phyloP scores from a whole-genome alignment of 805 yeast genomes.

The Pichia exigua region DNA sequence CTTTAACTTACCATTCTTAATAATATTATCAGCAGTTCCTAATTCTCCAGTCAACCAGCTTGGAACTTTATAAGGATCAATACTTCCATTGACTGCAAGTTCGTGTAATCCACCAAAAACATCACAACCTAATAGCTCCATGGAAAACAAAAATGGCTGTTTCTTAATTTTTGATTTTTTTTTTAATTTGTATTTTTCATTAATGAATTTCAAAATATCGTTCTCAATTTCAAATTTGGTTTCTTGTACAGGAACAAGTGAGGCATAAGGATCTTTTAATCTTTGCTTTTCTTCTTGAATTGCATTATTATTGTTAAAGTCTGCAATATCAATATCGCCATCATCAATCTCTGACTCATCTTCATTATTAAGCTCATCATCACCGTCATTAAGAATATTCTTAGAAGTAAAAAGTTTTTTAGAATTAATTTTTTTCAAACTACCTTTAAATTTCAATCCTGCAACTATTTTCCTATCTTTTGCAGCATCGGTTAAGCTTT shows the following conservation, averaged over 20 bases:
- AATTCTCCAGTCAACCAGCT: conserved; percentile 77
- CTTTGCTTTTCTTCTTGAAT: conserved; percentile 9
- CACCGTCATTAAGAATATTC: not conserved
- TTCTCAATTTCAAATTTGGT: conserved; percentile 35
- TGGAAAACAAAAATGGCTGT: conserved; percentile 14
- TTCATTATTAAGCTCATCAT: not conserved
- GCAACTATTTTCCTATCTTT: conserved; percentile 36
- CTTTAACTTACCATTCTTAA: conserved; percentile 31
- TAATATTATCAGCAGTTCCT: conserved; percentile 42
- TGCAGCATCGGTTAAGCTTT: conserved; percentile 1
- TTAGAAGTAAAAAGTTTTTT: not conserved
- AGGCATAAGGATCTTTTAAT: conserved; percentile 33
- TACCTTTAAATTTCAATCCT: conserved; percentile 56
- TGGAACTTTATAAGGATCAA: conserved; percentile 55
- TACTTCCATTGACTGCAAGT: conserved; percentile 40
- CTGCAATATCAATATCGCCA: not conserved
- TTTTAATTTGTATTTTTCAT: not conserved
- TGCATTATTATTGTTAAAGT: not conserved
- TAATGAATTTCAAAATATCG: not conserved
- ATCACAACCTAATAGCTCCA: conserved; percentile 55
- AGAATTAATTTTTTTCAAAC: conserved; percentile 31
- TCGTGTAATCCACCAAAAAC: conserved; percentile 75
- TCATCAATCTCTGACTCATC: conserved; percentile 10
- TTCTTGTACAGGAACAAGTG: conserved; percentile 52
- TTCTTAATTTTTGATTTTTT: conserved; percentile 18